Evolutionary conservation across 106 monocot genomes (phyloP).

Genomic region (Vanilla planifolia): DNA sequence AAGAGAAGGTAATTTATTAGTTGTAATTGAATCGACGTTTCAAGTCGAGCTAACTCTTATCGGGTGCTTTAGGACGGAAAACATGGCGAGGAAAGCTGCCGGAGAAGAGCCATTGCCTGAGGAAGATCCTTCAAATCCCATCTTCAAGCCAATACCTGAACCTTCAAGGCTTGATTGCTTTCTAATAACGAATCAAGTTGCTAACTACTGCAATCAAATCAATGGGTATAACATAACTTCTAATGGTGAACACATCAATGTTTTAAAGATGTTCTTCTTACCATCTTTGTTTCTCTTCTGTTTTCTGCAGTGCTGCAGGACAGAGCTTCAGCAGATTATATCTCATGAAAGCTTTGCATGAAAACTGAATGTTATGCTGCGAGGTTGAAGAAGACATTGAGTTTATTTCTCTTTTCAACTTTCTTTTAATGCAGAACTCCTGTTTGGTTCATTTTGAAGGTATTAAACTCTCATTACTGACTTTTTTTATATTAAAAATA

Average conservation of each 20-base stretch:
- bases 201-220: conserved; percentile 95
- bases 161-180: conserved; percentile 90
- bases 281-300: too few species aligned
- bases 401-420: too few species aligned
- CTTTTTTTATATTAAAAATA: too few species aligned
- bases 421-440: too few species aligned
- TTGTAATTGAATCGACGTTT: too few species aligned
- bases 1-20: conserved; percentile 62
- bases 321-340: conserved; percentile 68
- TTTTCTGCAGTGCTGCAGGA: conserved; percentile 44
- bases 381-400: too few species aligned
- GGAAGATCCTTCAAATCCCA: conserved; percentile 84
- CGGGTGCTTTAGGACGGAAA: conserved; percentile 54
- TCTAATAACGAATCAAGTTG: conserved; percentile 84
- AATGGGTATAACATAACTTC: conserved; percentile 69
- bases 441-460: too few species aligned
- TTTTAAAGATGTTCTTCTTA: too few species aligned
- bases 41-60: background rate
- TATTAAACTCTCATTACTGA: too few species aligned
- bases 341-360: conserved; percentile 81
- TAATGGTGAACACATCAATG: too few species aligned
- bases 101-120: conserved; percentile 91
- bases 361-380: conserved; percentile 32
- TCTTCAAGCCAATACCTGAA: conserved; percentile 90
- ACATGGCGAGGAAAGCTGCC: conserved; percentile 76